Evolutionary conservation across 2,329 filamentous ascomycete genomes (phyloP).

Genomic region (Coniochaeta sp.): DNA sequence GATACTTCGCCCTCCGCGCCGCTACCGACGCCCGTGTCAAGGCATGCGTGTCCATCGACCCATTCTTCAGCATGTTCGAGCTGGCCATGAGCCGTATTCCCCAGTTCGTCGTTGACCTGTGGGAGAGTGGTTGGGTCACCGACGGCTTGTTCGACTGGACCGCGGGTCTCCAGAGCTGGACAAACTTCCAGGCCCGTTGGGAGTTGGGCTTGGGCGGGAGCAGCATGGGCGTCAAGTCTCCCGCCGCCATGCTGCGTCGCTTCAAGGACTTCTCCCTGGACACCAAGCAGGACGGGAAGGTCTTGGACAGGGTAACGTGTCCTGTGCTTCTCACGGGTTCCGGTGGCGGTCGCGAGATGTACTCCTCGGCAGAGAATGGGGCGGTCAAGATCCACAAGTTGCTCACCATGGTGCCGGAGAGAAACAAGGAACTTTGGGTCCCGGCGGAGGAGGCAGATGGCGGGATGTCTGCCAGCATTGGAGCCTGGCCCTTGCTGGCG

Average conservation of each 20-base stretch:
- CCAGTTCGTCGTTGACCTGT: slow-evolving; percentile 15
- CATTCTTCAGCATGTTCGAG: slow-evolving; percentile 26
- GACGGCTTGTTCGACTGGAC: slow-evolving; percentile 19
- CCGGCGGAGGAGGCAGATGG: slow-evolving; percentile 3
- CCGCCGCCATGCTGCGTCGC: neutral
- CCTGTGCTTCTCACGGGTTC: slow-evolving; percentile 6
- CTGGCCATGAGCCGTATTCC: slow-evolving; percentile 15
- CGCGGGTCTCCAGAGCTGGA: slow-evolving; percentile 6
- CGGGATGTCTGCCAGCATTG: slow-evolving; percentile 4
- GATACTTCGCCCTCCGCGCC: slow-evolving; percentile 36
- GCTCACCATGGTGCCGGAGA: slow-evolving; percentile 1
- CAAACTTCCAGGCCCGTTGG: slow-evolving; percentile 10
- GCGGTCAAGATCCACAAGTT: slow-evolving; percentile 2
- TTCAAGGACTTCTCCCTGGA: neutral
- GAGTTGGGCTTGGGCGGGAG: slow-evolving; percentile 5
- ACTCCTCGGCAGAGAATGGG: slow-evolving; percentile 2
- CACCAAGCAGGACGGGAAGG: neutral
- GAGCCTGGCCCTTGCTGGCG: slow-evolving; percentile 2
- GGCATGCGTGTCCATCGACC: slow-evolving; percentile 32
- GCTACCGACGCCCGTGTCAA: slow-evolving; percentile 32
- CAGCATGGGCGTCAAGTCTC: neutral
- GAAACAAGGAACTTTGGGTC: slow-evolving; percentile 5
- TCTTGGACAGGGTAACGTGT: slow-evolving; percentile 1
- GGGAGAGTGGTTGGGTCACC: slow-evolving; percentile 19
- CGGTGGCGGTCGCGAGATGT: neutral